Percentiles rank a stretch among this genome's conserved stretches.
Evolutionary conservation across 768 basidiomycete genomes (phyloP).

Genomic region (Trametes punicea): DNA sequence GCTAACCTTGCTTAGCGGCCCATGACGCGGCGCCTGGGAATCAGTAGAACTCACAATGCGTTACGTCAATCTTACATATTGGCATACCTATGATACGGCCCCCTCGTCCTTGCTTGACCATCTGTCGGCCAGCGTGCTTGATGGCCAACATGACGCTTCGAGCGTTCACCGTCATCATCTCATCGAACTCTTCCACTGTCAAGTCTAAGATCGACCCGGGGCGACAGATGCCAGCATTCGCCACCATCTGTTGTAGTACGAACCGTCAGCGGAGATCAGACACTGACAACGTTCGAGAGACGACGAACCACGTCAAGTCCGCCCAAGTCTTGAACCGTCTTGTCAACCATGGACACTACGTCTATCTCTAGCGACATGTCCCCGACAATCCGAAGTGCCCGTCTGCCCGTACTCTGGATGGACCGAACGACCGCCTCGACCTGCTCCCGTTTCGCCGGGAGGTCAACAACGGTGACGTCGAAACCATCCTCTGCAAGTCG

Average conservation of each 20-base stretch:
- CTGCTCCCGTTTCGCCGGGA: constrained; percentile 11
- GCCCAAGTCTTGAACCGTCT: constrained; percentile 32
- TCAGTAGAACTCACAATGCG: background rate
- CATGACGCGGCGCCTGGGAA: constrained; percentile 20
- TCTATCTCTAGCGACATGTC: constrained; percentile 43
- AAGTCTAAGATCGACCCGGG: constrained; percentile 7
- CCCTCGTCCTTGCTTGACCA: constrained; percentile 39
- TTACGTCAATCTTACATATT: background rate
- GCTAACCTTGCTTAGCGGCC: constrained; percentile 18
- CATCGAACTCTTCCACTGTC: constrained; percentile 15
- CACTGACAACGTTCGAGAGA: background rate
- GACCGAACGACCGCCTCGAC: constrained; percentile 19
- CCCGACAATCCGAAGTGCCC: constrained; percentile 28
- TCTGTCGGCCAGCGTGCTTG: constrained; percentile 38
- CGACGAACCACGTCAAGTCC: constrained; percentile 44
- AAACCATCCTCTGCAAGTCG: constrained; percentile 28
- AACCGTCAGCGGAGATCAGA: background rate
- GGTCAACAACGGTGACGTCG: constrained; percentile 22
- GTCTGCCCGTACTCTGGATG: constrained; percentile 24
- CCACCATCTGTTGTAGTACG: constrained; percentile 22
- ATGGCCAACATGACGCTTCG: constrained; percentile 37
- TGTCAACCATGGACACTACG: constrained; percentile 39
- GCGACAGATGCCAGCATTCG: constrained; percentile 26
- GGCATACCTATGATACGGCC: constrained; percentile 37
- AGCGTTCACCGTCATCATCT: constrained; percentile 30